phyloP scores from a whole-genome alignment of 108 stramenopile species.

The Tribonema minus region DNA sequence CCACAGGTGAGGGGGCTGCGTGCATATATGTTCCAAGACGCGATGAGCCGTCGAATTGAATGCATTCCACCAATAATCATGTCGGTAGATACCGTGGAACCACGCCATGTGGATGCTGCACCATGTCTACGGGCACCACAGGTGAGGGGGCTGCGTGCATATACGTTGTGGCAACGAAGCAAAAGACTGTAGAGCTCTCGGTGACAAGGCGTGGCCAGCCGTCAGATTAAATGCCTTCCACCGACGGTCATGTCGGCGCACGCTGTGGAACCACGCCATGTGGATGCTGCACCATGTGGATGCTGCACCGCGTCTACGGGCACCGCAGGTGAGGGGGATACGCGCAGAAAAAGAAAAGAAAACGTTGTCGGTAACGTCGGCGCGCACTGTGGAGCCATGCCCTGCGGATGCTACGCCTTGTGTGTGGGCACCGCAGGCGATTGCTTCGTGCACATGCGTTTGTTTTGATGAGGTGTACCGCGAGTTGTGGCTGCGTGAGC shows the following conservation, averaged over 20 bases:
- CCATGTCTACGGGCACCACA: constrained; percentile 33
- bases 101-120: constrained; percentile 31
- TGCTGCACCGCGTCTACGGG: constrained; percentile 36
- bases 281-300: constrained; percentile 35
- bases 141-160: background rate
- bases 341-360: background rate
- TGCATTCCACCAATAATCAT: too few relatives aligned
- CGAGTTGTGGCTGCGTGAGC: too few relatives aligned
- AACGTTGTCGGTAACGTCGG: too few relatives aligned
- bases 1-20: constrained; percentile 2
- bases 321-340: constrained; percentile 8
- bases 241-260: too few relatives aligned
- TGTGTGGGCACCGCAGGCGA: constrained; percentile 20
- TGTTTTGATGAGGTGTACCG: too few relatives aligned
- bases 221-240: constrained; percentile 3
- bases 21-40: background rate
- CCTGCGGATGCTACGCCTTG: constrained; percentile 18
- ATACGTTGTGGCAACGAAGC: too few relatives aligned
- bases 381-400: constrained; percentile 29
- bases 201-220: background rate
- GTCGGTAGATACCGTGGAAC: constrained; percentile 23
- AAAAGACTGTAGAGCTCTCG: too few relatives aligned
- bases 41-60: background rate
- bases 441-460: background rate
- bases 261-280: constrained; percentile 28